Evolutionary conservation across 2,329 filamentous ascomycete genomes (phyloP), one percentile per base, ranked within the genome.

Genomic region (Fusarium sarcochroum): DNA sequence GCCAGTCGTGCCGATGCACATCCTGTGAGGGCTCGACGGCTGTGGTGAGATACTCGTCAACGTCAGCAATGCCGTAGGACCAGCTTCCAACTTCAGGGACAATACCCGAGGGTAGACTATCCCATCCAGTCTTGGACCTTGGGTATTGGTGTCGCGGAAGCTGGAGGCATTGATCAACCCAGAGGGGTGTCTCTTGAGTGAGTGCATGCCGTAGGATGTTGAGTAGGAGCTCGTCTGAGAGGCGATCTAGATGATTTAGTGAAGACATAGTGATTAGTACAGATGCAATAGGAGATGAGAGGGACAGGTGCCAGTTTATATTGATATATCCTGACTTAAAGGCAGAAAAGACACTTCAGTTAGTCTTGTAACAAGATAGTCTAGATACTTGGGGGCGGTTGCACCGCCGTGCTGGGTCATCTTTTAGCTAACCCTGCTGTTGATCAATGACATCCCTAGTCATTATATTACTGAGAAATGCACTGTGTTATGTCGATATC

Each of bases 201-300:
- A 63, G 38, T 11, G 42, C 41, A 23, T 34, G 46, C 14, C 44
- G 21, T 11, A 63, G 47, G 15, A 63, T 63, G n/a, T 37, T 45
- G 32, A 63, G 30, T 11, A 63, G 10, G 11, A 63, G n/a, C 15
- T 63, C 48, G 18, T 63, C 44, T 30, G 59, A 32, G 14, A 62
- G 58, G 32, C 25, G 25, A n/a, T 42, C 34, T 6, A 47, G 23
- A 9, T n/a, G 17, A n/a, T 23, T 49, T 7, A 25, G 32, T 23
- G 18, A 17, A n/a, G 46, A 37, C 34, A 49, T 49, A 20, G 23
- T 38, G 23, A 18, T 49, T 37, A 46, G 15, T 18, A 18, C n/a
- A n/a, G 21, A 27, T 27, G 18, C 6, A 21, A 20, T 7, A 18
- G 30, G 30, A 47, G n/a, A 44, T 44, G 18, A 44, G 14, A 35